Percentiles rank a stretch among this genome's conserved stretches.
Conservation (phyloP, 2,329 filamentous ascomycete genomes). For the Diaporthe destruens region DNA sequence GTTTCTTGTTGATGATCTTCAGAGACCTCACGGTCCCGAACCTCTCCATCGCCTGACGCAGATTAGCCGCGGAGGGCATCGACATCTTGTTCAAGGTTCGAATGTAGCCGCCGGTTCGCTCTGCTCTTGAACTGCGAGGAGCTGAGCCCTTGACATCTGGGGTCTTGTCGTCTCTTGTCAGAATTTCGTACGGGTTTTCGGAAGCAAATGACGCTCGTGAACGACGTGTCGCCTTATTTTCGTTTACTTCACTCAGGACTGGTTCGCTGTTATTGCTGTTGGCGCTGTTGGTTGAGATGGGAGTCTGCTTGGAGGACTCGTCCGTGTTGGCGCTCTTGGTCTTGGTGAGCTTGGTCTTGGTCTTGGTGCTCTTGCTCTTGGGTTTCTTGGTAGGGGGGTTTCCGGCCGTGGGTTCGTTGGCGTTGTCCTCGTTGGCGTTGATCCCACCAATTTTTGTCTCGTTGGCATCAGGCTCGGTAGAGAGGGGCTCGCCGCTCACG, state of each 20-base stretch:
- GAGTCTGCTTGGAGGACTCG: background rate
- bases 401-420: too few species aligned
- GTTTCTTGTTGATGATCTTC: background rate
- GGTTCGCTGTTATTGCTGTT: background rate
- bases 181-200: background rate
- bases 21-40: conserved; percentile 26
- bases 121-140: background rate
- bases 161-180: background rate
- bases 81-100: background rate
- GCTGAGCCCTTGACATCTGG: background rate
- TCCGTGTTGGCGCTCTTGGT: background rate
- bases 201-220: background rate
- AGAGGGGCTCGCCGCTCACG: background rate
- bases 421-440: too few species aligned
- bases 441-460: background rate
- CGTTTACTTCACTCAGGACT: background rate
- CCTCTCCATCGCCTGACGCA: conserved; percentile 29
- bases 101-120: conserved; percentile 11
- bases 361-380: too few species aligned
- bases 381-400: background rate
- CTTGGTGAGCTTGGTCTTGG: background rate
- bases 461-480: background rate
- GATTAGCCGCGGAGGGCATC: background rate
- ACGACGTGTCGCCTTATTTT: background rate
- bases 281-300: background rate